Percentiles rank a stretch among this genome's conserved stretches.
These are phyloP conservation scores for Colletotrichum ledebouriae DNA, from an alignment of 2,329 filamentous ascomycete species.

Conservation along the genomic window DNA sequence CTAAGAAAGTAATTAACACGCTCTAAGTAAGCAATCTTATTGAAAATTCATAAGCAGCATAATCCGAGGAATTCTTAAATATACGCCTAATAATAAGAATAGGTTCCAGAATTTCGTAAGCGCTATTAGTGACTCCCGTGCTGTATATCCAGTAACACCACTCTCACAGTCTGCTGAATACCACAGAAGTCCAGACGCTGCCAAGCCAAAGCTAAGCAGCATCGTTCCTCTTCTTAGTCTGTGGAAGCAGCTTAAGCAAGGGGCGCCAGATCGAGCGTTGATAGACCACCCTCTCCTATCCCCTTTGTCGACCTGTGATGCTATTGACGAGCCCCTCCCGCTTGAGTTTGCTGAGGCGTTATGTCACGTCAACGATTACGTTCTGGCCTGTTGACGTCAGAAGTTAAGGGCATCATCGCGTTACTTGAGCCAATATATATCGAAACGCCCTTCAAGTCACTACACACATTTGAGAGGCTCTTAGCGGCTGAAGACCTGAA, in stretches of 20 bases:
- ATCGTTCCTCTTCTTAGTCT: background rate
- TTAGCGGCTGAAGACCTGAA: background rate
- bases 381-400: background rate
- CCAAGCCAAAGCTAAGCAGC: background rate
- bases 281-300: background rate
- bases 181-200: background rate
- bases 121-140: background rate
- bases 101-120: background rate
- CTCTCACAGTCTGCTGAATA: background rate
- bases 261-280: background rate
- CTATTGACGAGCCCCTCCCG: background rate
- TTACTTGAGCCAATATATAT: background rate
- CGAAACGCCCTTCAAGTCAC: constrained; percentile 1
- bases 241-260: background rate
- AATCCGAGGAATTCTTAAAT: background rate
- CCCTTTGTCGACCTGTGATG: too few species aligned
- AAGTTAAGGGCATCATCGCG: background rate
- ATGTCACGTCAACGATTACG: background rate
- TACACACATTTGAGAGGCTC: background rate
- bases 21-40: background rate
- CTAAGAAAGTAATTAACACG: background rate
- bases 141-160: background rate
- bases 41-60: background rate
- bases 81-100: background rate
- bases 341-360: background rate